A percentile compares a stretch with the other conserved stretches of the same genome.
Evolutionary conservation across 1,284 basidiomycete genomes (phyloP).

Genomic region (Cryptococcus depauperatus): DNA sequence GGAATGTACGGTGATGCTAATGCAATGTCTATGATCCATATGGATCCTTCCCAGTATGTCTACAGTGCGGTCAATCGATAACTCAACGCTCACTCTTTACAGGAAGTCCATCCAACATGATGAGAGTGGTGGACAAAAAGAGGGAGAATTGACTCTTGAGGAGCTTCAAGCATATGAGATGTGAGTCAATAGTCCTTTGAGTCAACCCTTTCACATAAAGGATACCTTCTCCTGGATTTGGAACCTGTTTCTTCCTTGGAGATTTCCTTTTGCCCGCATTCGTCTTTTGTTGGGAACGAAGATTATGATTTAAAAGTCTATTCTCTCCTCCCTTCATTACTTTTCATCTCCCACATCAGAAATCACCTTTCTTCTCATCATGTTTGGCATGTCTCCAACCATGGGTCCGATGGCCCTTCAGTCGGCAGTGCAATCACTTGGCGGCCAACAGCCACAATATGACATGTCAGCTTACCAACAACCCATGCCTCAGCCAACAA

Average conservation of each 20-base stretch:
- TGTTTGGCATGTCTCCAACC: constrained; percentile 16
- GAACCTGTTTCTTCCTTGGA: constrained; percentile 1
- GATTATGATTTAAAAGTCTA: constrained; percentile 1
- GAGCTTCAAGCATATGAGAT: constrained; percentile 2
- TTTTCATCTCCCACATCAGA: not conserved
- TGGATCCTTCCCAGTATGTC: not conserved
- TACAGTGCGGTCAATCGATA: no score
- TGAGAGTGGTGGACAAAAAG: not conserved
- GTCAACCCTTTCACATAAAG: constrained; percentile 4
- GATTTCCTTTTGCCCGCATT: not conserved
- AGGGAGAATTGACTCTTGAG: not conserved
- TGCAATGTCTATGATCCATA: not conserved
- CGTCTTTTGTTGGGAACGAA: not conserved
- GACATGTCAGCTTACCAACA: constrained; percentile 11
- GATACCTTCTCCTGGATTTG: constrained; percentile 3
- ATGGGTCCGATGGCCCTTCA: constrained; percentile 9
- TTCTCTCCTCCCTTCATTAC: constrained; percentile 1
- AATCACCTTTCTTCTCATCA: constrained; percentile 2
- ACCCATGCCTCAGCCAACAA: constrained; percentile 11
- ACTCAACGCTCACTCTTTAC: not conserved
- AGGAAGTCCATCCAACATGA: not conserved
- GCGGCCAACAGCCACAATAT: constrained; percentile 1
- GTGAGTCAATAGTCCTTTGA: constrained; percentile 5
- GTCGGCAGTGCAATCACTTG: constrained; percentile 8
- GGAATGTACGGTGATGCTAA: constrained; percentile 6